Percentiles rank a stretch among this genome's conserved stretches.
Evolutionary conservation across 768 basidiomycete genomes (phyloP).

Genomic region (Russula virescens): DNA sequence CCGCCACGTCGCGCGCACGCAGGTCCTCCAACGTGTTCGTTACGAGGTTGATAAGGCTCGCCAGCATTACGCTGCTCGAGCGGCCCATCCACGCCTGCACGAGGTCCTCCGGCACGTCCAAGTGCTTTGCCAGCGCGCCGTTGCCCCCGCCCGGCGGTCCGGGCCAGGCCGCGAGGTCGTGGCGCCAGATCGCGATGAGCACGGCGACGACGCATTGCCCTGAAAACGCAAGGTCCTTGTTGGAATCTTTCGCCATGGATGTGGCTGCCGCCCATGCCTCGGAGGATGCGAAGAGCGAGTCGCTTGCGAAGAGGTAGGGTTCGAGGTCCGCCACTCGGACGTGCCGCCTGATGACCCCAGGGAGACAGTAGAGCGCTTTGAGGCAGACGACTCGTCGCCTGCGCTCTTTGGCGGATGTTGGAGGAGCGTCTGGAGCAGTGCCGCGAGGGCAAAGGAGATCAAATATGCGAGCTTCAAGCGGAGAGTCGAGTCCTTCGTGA

Average conservation of each 20-base stretch:
- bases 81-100: not conserved
- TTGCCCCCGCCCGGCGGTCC: not conserved
- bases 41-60: slow-evolving; percentile 5
- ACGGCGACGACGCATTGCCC: slow-evolving; percentile 11
- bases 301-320: too few species aligned
- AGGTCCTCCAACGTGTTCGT: slow-evolving; percentile 1
- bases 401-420: not conserved
- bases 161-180: not conserved
- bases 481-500: slow-evolving; percentile 11
- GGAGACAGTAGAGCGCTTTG: slow-evolving; percentile 14
- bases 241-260: not conserved
- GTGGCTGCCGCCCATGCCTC: slow-evolving; percentile 10
- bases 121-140: not conserved
- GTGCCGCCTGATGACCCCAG: slow-evolving; percentile 1
- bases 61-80: slow-evolving; percentile 6
- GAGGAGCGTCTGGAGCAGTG: not conserved
- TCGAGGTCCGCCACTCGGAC: slow-evolving; percentile 3
- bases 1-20: not conserved
- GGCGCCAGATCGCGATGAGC: slow-evolving; percentile 2
- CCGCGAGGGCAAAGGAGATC: slow-evolving; percentile 12
- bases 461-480: slow-evolving; percentile 12
- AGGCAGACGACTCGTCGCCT: slow-evolving; percentile 6
- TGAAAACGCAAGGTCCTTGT: slow-evolving; percentile 5
- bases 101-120: not conserved
- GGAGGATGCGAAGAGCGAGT: too few species aligned